phyloP scores from a whole-genome alignment of 2,329 filamentous ascomycete species.

The Rhynchosporium graminicola region DNA sequence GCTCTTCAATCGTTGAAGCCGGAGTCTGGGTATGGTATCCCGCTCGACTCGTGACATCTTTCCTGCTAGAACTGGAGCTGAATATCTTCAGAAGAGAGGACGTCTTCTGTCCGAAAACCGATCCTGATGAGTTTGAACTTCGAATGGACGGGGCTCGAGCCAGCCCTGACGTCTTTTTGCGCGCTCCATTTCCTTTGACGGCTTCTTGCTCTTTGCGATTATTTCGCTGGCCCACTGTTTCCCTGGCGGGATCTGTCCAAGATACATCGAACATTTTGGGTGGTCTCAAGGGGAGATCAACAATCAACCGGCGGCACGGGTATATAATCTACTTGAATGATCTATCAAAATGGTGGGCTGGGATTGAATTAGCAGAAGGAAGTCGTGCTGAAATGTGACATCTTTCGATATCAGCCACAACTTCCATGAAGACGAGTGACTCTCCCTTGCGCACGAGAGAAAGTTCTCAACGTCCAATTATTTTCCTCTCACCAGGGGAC shows the following conservation, averaged over 20 bases:
- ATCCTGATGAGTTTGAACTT: conserved; percentile 23
- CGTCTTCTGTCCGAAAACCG: conserved; percentile 14
- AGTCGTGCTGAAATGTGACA: conserved; percentile 13
- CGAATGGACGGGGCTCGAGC: conserved; percentile 23
- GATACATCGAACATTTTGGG: conserved; percentile 40
- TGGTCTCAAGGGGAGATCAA: conserved; percentile 7
- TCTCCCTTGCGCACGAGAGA: background rate
- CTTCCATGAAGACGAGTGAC: background rate
- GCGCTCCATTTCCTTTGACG: conserved; percentile 6
- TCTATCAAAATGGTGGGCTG: background rate
- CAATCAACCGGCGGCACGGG: background rate
- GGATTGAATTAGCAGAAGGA: background rate
- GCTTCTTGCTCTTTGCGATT: conserved; percentile 34
- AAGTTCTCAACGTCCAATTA: background rate
- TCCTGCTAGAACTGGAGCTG: conserved; percentile 13
- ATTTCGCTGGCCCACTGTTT: conserved; percentile 39
- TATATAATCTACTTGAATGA: background rate
- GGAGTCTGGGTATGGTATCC: conserved; percentile 6
- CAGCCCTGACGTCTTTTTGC: conserved; percentile 4
- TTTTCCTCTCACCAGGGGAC: background rate
- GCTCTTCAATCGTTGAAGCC: background rate
- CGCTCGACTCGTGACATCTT: background rate
- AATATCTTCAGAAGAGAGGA: conserved; percentile 25
- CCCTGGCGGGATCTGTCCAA: conserved; percentile 37
- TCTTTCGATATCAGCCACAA: conserved; percentile 8